These are phyloP conservation scores for Lentinula sp. DNA, from an alignment of 768 basidiomycete species.

Conservation along the genomic window DNA sequence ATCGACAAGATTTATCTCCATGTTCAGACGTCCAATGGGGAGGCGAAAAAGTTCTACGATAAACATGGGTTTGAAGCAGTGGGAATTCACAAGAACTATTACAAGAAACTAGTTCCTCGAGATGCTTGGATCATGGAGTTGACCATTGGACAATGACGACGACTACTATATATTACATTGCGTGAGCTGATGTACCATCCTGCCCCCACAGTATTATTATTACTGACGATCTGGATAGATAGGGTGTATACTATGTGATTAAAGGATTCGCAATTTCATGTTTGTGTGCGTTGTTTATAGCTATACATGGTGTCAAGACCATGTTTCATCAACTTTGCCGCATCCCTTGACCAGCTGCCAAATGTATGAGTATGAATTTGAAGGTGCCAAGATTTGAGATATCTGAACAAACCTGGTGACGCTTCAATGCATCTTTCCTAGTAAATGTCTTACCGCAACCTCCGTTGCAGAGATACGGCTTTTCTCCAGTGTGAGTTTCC, in stretches of 20 bases:
- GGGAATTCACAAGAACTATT: constrained; percentile 66
- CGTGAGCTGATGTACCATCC: background rate
- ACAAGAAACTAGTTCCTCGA: constrained; percentile 82
- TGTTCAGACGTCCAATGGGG: constrained; percentile 77
- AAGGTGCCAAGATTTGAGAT: constrained; percentile 1
- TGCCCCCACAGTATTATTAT: background rate
- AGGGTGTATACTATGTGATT: background rate
- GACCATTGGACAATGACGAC: constrained; percentile 18
- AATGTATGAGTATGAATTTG: constrained; percentile 9
- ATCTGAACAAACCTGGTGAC: constrained; percentile 63
- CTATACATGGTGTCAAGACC: constrained; percentile 20
- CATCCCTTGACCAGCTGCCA: constrained; percentile 71
- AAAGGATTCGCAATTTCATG: background rate
- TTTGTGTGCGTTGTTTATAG: background rate
- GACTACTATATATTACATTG: constrained; percentile 1
- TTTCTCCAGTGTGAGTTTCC: constrained; percentile 82
- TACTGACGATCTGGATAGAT: background rate
- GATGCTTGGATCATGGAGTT: constrained; percentile 87
- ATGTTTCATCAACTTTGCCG: constrained; percentile 59
- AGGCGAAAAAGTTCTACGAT: constrained; percentile 80
- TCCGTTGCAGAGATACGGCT: constrained; percentile 78
- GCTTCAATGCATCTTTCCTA: constrained; percentile 79
- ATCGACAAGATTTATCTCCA: constrained; percentile 76
- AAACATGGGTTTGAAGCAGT: constrained; percentile 73
- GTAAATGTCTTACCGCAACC: constrained; percentile 86